Evolutionary conservation across 2,329 filamentous ascomycete species (phyloP).

Genomic region (Simplicillium sp.): DNA sequence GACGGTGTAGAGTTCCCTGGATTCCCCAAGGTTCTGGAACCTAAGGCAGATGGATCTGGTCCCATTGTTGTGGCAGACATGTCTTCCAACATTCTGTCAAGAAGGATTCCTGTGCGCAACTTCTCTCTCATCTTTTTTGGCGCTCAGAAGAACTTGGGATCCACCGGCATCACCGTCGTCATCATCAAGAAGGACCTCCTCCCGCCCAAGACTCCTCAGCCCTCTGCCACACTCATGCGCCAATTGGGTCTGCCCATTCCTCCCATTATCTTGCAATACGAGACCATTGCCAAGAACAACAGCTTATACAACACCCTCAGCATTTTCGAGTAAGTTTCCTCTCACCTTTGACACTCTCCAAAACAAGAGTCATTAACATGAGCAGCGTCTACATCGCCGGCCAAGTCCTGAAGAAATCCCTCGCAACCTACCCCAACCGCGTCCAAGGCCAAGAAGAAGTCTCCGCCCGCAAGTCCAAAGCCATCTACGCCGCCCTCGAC

Average conservation of each 20-base stretch:
- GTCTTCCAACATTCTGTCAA: conserved; percentile 85
- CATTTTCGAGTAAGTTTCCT: conserved; percentile 65
- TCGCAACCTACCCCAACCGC: conserved; percentile 55
- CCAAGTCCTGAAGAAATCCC: conserved; percentile 72
- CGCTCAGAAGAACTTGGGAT: conserved; percentile 89
- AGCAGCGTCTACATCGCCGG: conserved; percentile 78
- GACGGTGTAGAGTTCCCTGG: conserved; percentile 83
- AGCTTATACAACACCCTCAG: conserved; percentile 92
- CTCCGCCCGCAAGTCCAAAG: conserved; percentile 61
- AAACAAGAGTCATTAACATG: too few species aligned
- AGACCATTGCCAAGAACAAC: conserved; percentile 83
- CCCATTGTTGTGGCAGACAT: conserved; percentile 85
- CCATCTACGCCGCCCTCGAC: conserved; percentile 73
- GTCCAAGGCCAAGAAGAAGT: conserved; percentile 69
- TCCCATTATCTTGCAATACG: conserved; percentile 73
- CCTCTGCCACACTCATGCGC: conserved; percentile 59
- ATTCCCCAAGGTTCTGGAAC: conserved; percentile 56
- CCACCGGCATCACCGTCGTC: conserved; percentile 76
- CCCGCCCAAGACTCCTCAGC: conserved; percentile 54
- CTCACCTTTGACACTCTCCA: too few species aligned
- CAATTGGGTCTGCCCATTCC: conserved; percentile 67
- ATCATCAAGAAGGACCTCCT: conserved; percentile 77
- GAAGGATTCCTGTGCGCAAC: conserved; percentile 66
- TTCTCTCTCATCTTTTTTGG: conserved; percentile 84
- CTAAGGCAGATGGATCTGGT: conserved; percentile 48